Evolutionary conservation across 495 filamentous ascomycete species (phyloP), one percentile per base, ranked within the genome.

Genomic region (Jackrogersella multiformis): DNA sequence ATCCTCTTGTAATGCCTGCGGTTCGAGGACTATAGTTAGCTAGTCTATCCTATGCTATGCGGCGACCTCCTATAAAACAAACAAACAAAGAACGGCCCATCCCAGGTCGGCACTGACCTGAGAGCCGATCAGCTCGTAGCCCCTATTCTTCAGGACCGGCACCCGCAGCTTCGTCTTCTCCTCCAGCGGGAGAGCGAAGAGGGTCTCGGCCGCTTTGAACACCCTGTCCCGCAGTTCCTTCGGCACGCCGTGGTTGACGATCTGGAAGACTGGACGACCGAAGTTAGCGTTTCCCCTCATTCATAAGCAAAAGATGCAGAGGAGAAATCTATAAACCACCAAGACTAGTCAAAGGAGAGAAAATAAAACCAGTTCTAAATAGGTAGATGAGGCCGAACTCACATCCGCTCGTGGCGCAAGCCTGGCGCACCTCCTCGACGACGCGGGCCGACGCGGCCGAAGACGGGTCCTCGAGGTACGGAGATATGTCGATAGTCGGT

Each of bases 321-420:
- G 18, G 18, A 21, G 5, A 10, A 18, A 39, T 15, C 36, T 39
- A n/a, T 39, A n/a, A 39, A 39, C n/a, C 8, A 12, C 10, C 36
- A 39, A 39, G 12, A n/a, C 5, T 18, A 23, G 20, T 44, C 18
- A 36, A 36, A 36, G 34, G 34, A n/a, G 34, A 30, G n/a, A n/a
- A n/a, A n/a, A n/a, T n/a, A n/a, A n/a, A n/a, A n/a, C 13, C 1
- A 38, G 35, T n/a, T 15, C 7, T 4, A 10, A 41, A 41, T 41
- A 5, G 13, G 9, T 51, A 15, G 42, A 32, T 16, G 26, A 16
- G 2, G 16, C 28, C 5, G 28, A n/a, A 60, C 63, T 54, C 49
- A 66, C 63, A 88, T 0, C 86, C 85, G 26, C 83, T 83, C 4
- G 79, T 76, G 0, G 77, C 77, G 56, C 84, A 87, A 1, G 84